Evolutionary conservation across 257 asterid genomes (phyloP), one percentile per base, ranked within the genome.

Genomic region (Paulownia fortunei): DNA sequence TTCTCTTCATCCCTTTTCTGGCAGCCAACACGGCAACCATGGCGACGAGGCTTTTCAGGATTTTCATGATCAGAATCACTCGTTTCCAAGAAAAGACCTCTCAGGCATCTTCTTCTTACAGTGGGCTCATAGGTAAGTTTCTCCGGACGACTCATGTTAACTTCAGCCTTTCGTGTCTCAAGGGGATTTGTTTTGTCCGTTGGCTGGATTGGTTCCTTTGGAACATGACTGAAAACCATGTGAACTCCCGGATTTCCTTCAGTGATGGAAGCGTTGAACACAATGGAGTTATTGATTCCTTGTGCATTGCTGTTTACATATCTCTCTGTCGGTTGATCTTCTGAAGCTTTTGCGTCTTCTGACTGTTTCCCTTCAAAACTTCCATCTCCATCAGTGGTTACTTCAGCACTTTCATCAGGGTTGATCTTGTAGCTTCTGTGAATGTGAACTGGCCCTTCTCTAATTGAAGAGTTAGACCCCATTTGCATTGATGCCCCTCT

Each of bases 401-500:
- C 84, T 82, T 91, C 88, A 3, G 51, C 63, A 59, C 23, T 83
- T 73, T 85, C 87, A 27, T 78, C 88, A 8, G 85, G 85, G 34
- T 87, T 92, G 67, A 72, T 37, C 88, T 87, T 92, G 81, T 96
- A 96, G 87, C 90, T 87, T 80, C 98, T 85, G 81, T 66, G 89
- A 74, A 93, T 93, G 77, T 82, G 94, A 64, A 93, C 24, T n/a
- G 78, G 81, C 37, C 73, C 80, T 59, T 82, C 92, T 79, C 37
- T 69, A 34, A 66, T 80, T 8, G 89, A 78, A 41, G 93, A 76
- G 23, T 82, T 86, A 5, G 91, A 67, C 69, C 97, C 93, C 70
- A 90, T 79, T 37, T 92, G 94, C 97, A 96, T 88, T 3, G 91
- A 83, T 18, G 98, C 97, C 32, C 99, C 99, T 80, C 92, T 84